Evolutionary conservation across 179 eudicot species (phyloP).

Genomic region (Dionaea muscipula): DNA sequence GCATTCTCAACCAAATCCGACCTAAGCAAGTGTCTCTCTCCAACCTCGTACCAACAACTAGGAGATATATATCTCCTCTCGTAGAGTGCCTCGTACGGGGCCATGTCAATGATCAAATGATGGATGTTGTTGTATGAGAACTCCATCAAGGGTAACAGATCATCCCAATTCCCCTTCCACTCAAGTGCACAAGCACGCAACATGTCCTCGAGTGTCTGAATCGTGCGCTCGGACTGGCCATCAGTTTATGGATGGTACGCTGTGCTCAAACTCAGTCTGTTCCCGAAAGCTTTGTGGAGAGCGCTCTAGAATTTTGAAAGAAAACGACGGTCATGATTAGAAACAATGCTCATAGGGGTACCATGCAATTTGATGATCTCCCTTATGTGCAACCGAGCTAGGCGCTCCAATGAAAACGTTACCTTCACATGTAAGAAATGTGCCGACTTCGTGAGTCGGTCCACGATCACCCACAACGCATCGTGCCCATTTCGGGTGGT

Average conservation of each 20-base stretch:
- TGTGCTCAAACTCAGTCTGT: not conserved
- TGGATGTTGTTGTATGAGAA: not conserved
- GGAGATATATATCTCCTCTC: not conserved
- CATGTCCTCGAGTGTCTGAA: too few relatives aligned
- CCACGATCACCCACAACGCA: too few relatives aligned
- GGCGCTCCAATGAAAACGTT: too few relatives aligned
- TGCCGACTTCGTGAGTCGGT: too few relatives aligned
- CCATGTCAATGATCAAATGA: not conserved
- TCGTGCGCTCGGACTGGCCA: too few relatives aligned
- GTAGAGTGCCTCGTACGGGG: not conserved
- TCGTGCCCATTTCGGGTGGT: too few relatives aligned
- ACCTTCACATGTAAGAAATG: too few relatives aligned
- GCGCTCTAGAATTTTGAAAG: not conserved
- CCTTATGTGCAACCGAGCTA: not conserved
- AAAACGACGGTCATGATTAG: constrained; percentile 1
- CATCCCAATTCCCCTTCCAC: too few relatives aligned
- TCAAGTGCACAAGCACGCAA: too few relatives aligned
- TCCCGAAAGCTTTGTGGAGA: not conserved
- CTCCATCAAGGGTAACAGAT: not conserved
- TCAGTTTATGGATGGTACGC: not conserved
- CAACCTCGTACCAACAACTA: not conserved
- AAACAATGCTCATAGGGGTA: not conserved
- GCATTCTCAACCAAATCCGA: not conserved
- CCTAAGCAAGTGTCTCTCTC: not conserved
- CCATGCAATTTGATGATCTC: not conserved